Conservation (phyloP, 2,329 filamentous ascomycete species). For the Beauveria varroae region DNA sequence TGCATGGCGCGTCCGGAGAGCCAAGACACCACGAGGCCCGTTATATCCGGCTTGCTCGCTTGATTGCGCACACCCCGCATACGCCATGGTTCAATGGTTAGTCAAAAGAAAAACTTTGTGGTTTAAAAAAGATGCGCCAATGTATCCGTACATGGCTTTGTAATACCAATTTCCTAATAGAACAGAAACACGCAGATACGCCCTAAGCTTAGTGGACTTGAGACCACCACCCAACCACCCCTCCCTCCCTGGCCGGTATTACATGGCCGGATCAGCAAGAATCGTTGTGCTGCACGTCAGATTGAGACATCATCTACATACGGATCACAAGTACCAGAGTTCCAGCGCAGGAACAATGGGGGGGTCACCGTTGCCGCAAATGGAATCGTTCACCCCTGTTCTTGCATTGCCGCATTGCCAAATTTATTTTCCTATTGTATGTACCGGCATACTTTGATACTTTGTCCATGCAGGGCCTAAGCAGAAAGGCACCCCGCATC, state of each 20-base stretch:
- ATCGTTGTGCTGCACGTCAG: conserved; percentile 7
- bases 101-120: too few species aligned
- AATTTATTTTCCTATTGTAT: neutral
- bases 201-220: neutral
- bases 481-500: too few species aligned
- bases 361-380: too few species aligned
- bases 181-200: neutral
- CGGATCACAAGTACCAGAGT: neutral
- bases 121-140: neutral
- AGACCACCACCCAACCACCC: neutral
- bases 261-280: conserved; percentile 1
- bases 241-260: neutral
- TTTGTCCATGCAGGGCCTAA: too few species aligned
- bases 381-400: too few species aligned
- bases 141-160: neutral
- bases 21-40: too few species aligned
- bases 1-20: too few species aligned
- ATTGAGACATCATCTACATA: neutral
- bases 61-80: too few species aligned
- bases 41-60: too few species aligned
- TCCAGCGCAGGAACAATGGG: too few species aligned
- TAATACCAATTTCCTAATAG: neutral
- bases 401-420: neutral
- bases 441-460: neutral
- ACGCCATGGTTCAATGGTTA: too few species aligned